Percentiles rank a stretch among this genome's conserved stretches.
Conservation (phyloP, 2,329 filamentous ascomycete genomes). For the Pseudogymnoascus sp. region DNA sequence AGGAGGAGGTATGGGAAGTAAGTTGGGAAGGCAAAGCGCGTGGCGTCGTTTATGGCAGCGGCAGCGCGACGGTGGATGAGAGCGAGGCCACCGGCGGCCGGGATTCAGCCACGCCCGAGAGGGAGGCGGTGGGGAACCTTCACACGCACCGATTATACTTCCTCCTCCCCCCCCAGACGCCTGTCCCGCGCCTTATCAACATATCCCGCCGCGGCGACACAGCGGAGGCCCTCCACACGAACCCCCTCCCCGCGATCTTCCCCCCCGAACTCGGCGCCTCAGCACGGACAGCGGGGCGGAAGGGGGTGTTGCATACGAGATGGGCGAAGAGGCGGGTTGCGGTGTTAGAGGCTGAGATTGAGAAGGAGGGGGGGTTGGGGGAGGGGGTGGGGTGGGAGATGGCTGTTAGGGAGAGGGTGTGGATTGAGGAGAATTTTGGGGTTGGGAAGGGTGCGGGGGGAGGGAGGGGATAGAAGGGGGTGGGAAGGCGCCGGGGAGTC, state of each 20-base stretch:
- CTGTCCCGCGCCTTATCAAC: constrained; percentile 63
- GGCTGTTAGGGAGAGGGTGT: constrained; percentile 72
- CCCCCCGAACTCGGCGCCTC: constrained; percentile 63
- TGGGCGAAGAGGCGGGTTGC: constrained; percentile 80
- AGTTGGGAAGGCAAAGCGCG: constrained; percentile 68
- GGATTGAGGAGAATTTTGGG: constrained; percentile 72
- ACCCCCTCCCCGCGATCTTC: constrained; percentile 81
- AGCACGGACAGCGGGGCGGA: constrained; percentile 57
- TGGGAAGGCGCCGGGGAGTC: constrained; percentile 45
- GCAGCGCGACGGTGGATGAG: constrained; percentile 16
- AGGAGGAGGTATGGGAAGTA: constrained; percentile 55
- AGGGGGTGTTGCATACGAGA: constrained; percentile 78
- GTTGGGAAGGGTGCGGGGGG: constrained; percentile 20
- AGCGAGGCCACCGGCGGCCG: constrained; percentile 28
- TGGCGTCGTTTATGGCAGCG: background rate
- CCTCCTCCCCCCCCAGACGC: constrained; percentile 55
- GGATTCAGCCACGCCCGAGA: constrained; percentile 26
- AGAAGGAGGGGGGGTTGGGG: constrained; percentile 62
- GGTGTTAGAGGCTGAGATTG: constrained; percentile 69
- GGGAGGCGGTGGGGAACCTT: constrained; percentile 26
- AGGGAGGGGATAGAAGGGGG: constrained; percentile 13
- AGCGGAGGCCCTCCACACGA: constrained; percentile 48
- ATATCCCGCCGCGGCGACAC: constrained; percentile 38
- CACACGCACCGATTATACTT: constrained; percentile 61
- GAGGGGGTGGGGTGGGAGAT: constrained; percentile 81